Evolutionary conservation across 2,329 filamentous ascomycete genomes (phyloP).

Genomic region (Chrysoporthe austroafricana): DNA sequence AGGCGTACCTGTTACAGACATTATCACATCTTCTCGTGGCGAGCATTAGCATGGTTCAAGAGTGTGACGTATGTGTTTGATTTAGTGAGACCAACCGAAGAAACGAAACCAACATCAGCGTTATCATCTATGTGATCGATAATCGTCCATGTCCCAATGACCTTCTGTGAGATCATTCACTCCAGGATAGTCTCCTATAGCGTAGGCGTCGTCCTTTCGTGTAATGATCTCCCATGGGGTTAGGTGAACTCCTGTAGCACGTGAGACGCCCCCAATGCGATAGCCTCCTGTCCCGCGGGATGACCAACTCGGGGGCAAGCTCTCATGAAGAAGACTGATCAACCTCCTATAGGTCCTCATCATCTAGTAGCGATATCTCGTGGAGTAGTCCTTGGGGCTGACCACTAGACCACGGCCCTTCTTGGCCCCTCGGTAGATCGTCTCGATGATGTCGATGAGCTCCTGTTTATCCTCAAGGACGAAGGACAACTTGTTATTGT

Average conservation of each 20-base stretch:
- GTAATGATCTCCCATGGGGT: neutral
- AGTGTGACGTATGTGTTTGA: conserved; percentile 26
- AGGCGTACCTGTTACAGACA: conserved; percentile 32
- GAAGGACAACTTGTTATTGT: conserved; percentile 99
- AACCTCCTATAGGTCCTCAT: neutral
- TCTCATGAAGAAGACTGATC: neutral
- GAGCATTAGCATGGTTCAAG: conserved; percentile 36
- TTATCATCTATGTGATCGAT: neutral
- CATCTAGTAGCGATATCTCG: conserved; percentile 66
- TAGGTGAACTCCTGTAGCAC: neutral
- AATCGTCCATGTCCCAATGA: neutral
- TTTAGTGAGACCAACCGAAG: conserved; percentile 44
- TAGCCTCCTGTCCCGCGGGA: neutral
- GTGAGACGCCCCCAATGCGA: neutral
- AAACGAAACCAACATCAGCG: neutral
- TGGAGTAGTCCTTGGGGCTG: conserved; percentile 82
- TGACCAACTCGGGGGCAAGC: neutral
- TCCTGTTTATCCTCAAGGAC: conserved; percentile 98
- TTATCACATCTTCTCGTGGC: conserved; percentile 27
- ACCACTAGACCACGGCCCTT: conserved; percentile 96
- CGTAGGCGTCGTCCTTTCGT: neutral
- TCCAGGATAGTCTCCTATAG: neutral
- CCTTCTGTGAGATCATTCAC: neutral
- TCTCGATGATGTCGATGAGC: conserved; percentile 97
- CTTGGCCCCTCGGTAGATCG: conserved; percentile 96